Evolutionary conservation across 1,284 basidiomycete species (phyloP).

Genomic region (Boletus sp.): DNA sequence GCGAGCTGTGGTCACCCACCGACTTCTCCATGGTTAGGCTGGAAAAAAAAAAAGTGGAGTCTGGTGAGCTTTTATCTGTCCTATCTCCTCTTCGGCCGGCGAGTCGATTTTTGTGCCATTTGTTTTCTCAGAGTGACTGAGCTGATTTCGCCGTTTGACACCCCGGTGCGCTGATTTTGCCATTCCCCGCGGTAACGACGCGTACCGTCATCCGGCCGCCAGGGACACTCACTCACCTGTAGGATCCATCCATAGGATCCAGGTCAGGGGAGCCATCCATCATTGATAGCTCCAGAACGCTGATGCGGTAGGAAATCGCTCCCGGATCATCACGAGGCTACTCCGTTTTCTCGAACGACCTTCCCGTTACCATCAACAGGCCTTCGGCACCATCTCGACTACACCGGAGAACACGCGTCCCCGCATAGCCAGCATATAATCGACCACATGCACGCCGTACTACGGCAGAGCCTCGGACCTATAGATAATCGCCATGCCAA

Average conservation of each 20-base stretch:
- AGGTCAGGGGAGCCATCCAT: no score
- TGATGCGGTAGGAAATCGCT: no score
- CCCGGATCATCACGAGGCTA: no score
- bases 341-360: no score
- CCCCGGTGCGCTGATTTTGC: conserved; percentile 27
- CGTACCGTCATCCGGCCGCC: background rate
- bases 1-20: background rate
- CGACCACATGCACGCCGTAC: background rate
- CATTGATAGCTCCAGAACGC: no score
- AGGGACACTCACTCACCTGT: conserved; percentile 5
- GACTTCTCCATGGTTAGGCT: conserved; percentile 25
- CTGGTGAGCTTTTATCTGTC: background rate
- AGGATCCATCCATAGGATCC: no score
- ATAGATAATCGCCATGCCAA: conserved; percentile 9
- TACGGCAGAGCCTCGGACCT: background rate
- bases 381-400: no score
- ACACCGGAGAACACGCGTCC: no score
- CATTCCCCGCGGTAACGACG: conserved; percentile 11
- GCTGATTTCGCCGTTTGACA: conserved; percentile 25
- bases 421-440: no score
- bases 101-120: no score
- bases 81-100: no score
- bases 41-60: background rate
- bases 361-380: no score
- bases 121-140: conserved; percentile 8